Evolutionary conservation across 306 rosid species (phyloP).

Genomic region (Cucumis hystrix): DNA sequence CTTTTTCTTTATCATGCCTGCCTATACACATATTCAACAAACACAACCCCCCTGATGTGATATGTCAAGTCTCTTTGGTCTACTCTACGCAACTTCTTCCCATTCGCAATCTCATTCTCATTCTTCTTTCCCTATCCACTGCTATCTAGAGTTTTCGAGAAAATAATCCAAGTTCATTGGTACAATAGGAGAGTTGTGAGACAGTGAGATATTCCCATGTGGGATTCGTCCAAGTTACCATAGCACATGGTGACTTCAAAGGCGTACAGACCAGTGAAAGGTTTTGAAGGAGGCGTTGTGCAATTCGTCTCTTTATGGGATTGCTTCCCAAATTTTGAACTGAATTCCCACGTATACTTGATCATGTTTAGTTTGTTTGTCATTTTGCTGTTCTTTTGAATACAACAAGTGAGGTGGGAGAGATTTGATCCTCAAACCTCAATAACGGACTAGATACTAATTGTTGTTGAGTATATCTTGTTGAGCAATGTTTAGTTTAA

Average conservation of each 20-base stretch:
- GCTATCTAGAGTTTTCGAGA: no score
- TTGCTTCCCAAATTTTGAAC: neutral
- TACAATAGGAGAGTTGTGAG: neutral
- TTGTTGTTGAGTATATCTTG: no score
- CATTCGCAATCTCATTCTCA: neutral
- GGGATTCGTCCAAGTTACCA: neutral
- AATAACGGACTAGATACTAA: no score
- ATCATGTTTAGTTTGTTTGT: neutral
- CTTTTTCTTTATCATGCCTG: neutral
- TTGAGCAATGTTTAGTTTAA: no score
- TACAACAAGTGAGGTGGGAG: no score
- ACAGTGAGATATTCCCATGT: neutral
- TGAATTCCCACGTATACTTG: neutral
- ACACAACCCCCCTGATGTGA: conserved; percentile 5
- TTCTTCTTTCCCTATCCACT: neutral
- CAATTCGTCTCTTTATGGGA: neutral
- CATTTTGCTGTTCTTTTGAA: no score
- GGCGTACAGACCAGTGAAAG: neutral
- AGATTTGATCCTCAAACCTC: no score
- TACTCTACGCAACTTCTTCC: neutral
- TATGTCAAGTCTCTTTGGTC: conserved; percentile 6
- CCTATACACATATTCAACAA: neutral
- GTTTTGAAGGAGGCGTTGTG: neutral
- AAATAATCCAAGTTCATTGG: neutral
- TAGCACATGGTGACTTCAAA: neutral